Percentiles rank a stretch among this genome's conserved stretches.
These are phyloP conservation scores for Candida ipomoeae DNA, from an alignment of 805 yeast species.

Conservation along the genomic window DNA sequence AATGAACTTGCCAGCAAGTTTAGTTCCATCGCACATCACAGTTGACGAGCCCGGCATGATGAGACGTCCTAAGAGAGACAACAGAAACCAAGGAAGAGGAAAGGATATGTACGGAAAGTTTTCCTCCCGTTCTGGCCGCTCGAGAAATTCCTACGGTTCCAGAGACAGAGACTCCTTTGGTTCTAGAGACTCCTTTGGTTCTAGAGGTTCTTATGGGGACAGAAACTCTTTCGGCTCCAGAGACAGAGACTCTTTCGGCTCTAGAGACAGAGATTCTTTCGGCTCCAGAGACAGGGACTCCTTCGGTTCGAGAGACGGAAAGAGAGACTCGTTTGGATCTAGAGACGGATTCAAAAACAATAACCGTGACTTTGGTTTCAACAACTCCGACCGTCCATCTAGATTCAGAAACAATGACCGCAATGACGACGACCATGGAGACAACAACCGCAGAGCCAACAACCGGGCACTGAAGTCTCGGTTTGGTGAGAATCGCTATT, in stretches of 20 bases:
- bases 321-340: neutral
- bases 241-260: neutral
- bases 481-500: neutral
- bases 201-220: neutral
- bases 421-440: neutral
- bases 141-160: neutral
- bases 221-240: neutral
- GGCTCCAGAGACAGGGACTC: neutral
- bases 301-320: neutral
- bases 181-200: neutral
- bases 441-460: neutral
- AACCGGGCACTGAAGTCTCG: slow-evolving; percentile 1
- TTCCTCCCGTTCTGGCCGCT: neutral
- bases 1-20: slow-evolving; percentile 14
- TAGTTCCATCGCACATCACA: slow-evolving; percentile 16
- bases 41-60: slow-evolving; percentile 12
- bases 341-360: neutral
- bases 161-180: neutral
- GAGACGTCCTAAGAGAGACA: slow-evolving; percentile 1
- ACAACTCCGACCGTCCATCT: neutral
- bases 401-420: neutral
- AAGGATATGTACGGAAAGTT: neutral
- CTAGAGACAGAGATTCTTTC: neutral
- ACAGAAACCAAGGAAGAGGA: neutral
- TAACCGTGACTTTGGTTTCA: neutral